phyloP scores from a whole-genome alignment of 305 asterid genomes.

The Galium porrigens region DNA sequence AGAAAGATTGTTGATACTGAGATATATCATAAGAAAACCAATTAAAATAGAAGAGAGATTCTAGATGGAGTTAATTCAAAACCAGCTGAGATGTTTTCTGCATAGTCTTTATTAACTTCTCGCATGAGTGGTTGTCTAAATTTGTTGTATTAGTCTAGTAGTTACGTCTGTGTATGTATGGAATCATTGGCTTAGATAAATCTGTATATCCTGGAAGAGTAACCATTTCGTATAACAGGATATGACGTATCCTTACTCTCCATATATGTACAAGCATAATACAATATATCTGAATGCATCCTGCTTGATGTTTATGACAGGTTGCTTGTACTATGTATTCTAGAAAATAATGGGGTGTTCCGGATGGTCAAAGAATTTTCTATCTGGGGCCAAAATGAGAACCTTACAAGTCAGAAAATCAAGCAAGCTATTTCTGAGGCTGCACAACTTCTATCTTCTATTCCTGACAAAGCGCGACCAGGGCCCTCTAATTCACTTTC shows the following conservation, averaged over 20 bases:
- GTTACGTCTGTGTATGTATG: background rate
- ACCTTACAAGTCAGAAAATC: slow-evolving; percentile 34
- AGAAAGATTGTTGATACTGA: background rate
- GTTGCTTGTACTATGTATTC: slow-evolving; percentile 60
- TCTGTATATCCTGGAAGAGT: background rate
- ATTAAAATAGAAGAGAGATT: background rate
- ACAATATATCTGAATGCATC: slow-evolving; percentile 11
- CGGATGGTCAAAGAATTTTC: slow-evolving; percentile 42
- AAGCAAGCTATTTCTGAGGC: slow-evolving; percentile 39
- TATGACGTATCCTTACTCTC: background rate
- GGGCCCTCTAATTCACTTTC: slow-evolving; percentile 54
- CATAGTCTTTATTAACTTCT: background rate
- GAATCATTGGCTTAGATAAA: background rate
- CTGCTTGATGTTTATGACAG: slow-evolving; percentile 30
- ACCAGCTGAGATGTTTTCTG: background rate
- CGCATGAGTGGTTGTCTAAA: background rate
- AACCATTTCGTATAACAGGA: background rate
- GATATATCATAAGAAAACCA: background rate
- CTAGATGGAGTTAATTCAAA: background rate
- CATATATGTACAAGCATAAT: background rate
- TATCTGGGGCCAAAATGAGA: slow-evolving; percentile 30
- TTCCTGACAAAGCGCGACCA: slow-evolving; percentile 80
- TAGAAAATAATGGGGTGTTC: slow-evolving; percentile 51
- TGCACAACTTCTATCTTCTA: slow-evolving; percentile 67
- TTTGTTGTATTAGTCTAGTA: background rate